phyloP scores from a whole-genome alignment of 345 rosid genomes.

The Eutrema yunnanense region DNA sequence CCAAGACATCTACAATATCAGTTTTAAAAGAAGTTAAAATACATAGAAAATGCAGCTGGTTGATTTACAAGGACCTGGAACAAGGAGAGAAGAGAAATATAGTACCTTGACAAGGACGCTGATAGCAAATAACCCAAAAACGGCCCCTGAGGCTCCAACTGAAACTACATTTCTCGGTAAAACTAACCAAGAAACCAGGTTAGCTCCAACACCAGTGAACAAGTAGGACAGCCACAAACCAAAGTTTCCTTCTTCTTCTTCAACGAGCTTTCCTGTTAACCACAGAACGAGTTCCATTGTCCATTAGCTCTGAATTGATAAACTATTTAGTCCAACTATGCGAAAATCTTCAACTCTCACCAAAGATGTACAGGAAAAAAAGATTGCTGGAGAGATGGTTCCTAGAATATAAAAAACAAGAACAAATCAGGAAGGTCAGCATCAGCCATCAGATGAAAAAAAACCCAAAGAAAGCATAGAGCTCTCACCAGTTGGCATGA shows the following conservation, averaged over 20 bases:
- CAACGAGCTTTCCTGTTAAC: conserved; percentile 78
- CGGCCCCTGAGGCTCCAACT: conserved; percentile 94
- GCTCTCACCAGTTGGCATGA: conserved; percentile 86
- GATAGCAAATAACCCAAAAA: conserved; percentile 84
- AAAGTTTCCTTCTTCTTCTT: conserved; percentile 88
- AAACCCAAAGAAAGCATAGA: background rate
- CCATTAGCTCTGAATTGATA: conserved; percentile 11
- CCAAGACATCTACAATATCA: conserved; percentile 69
- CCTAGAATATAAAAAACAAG: conserved; percentile 39
- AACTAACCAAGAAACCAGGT: conserved; percentile 88
- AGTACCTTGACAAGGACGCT: conserved; percentile 84
- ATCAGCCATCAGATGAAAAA: background rate
- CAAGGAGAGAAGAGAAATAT: background rate
- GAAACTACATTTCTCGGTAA: conserved; percentile 87
- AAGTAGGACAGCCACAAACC: conserved; percentile 78
- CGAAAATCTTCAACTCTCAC: conserved; percentile 42
- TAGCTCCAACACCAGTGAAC: conserved; percentile 84
- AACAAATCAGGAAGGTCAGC: background rate
- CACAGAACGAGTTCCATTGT: background rate
- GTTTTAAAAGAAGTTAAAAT: background rate
- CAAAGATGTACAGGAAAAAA: conserved; percentile 90
- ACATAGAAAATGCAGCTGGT: background rate
- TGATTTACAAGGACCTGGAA: conserved; percentile 3
- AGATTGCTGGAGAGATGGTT: conserved; percentile 96
- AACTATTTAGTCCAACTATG: background rate